These are phyloP conservation scores for Xylaria sp. DNA, from an alignment of 2,329 filamentous ascomycete species.

Conservation along the genomic window DNA sequence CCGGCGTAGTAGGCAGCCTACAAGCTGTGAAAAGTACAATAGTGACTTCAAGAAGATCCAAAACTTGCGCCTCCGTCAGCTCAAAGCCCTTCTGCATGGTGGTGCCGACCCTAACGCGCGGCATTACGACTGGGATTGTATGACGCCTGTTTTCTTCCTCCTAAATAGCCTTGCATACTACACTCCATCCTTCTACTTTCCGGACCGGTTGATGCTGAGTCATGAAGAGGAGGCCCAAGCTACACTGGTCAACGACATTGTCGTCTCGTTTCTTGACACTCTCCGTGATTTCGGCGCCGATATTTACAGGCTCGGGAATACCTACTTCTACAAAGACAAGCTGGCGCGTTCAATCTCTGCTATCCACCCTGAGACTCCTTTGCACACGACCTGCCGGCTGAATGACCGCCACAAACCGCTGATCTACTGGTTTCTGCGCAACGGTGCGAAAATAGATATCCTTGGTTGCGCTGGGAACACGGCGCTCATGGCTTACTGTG, in stretches of 20 bases:
- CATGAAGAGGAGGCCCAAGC: slow-evolving; percentile 21
- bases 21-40: slow-evolving; percentile 23
- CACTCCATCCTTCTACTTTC: slow-evolving; percentile 11
- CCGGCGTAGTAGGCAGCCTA: background rate
- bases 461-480: background rate
- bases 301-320: background rate
- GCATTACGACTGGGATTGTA: background rate
- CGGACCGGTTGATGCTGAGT: background rate
- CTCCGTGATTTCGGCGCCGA: slow-evolving; percentile 23
- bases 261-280: slow-evolving; percentile 5
- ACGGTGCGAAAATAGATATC: slow-evolving; percentile 16
- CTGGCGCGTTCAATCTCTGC: background rate
- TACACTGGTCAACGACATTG: slow-evolving; percentile 16
- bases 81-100: slow-evolving; percentile 20
- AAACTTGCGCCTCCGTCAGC: slow-evolving; percentile 17
- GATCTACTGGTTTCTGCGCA: slow-evolving; percentile 29
- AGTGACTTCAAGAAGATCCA: slow-evolving; percentile 7
- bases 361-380: background rate
- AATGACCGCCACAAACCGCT: slow-evolving; percentile 22
- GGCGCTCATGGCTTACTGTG: slow-evolving; percentile 30
- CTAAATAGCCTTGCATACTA: slow-evolving; percentile 1
- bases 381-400: slow-evolving; percentile 23
- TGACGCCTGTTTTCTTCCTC: slow-evolving; percentile 28
- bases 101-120: slow-evolving; percentile 19
- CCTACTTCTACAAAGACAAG: background rate